A percentile compares a stretch with the other conserved stretches of the same genome.
These are phyloP conservation scores for Trypanosoma grayi DNA, from an alignment of 208 protist genomes.

Conservation along the genomic window DNA sequence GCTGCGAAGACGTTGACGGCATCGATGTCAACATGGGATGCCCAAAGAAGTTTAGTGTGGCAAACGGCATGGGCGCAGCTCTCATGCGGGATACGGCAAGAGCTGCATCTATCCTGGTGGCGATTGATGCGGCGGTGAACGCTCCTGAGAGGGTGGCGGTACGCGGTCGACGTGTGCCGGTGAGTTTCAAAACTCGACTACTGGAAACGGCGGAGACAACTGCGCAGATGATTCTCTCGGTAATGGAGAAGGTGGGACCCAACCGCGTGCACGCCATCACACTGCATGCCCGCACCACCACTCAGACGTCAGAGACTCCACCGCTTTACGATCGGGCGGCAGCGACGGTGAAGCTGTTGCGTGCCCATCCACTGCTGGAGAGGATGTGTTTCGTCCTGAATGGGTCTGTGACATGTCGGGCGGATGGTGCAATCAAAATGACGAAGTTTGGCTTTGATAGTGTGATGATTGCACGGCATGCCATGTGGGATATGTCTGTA, in stretches of 20 bases:
- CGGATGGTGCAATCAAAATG: conserved; percentile 42
- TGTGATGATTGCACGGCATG: conserved; percentile 96
- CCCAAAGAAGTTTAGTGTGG: conserved; percentile 96
- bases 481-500: conserved; percentile 90
- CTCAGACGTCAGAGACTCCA: conserved; percentile 54
- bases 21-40: conserved; percentile 99
- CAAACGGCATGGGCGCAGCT: conserved; percentile 96
- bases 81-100: conserved; percentile 74
- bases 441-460: conserved; percentile 68
- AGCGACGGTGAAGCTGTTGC: conserved; percentile 41
- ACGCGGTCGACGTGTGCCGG: conserved; percentile 30
- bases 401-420: conserved; percentile 47
- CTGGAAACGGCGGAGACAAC: conserved; percentile 47
- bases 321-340: conserved; percentile 60
- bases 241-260: conserved; percentile 39
- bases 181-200: conserved; percentile 86
- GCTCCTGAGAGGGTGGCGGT: conserved; percentile 9
- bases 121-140: conserved; percentile 53
- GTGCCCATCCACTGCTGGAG: conserved; percentile 26
- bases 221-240: conserved; percentile 59
- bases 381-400: conserved; percentile 73
- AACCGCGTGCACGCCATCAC: conserved; percentile 77
- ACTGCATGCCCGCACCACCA: conserved; percentile 72
- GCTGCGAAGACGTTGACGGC: conserved; percentile 91
- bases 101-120: conserved; percentile 66